Conservation (phyloP, 257 asterid species). For the Osmanthus fragrans region DNA sequence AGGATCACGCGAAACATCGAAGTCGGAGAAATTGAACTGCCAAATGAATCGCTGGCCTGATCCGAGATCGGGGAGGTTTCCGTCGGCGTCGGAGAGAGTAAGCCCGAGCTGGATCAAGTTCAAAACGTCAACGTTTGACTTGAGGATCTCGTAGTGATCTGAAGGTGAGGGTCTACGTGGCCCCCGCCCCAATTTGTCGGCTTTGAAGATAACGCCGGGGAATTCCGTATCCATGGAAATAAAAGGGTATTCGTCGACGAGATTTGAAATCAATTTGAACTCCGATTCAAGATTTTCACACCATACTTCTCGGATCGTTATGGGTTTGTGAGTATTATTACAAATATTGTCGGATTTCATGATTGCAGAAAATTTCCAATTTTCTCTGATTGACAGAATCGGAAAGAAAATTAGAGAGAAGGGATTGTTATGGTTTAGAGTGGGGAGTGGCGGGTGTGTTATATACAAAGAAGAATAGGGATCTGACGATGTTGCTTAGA, state of each 20-base stretch:
- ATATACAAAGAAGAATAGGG: constrained; percentile 2
- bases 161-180: constrained; percentile 36
- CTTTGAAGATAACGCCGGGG: constrained; percentile 67
- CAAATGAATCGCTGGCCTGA: constrained; percentile 52
- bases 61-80: constrained; percentile 66
- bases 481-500: constrained; percentile 18
- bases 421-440: not conserved
- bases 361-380: not conserved
- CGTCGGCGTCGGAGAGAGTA: constrained; percentile 65
- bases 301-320: constrained; percentile 52
- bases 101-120: constrained; percentile 70
- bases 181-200: not conserved
- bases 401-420: not conserved
- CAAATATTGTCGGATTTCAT: constrained; percentile 17
- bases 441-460: not conserved
- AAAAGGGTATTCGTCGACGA: constrained; percentile 42
- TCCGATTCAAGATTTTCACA: constrained; percentile 43
- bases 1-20: constrained; percentile 43
- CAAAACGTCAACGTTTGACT: constrained; percentile 73
- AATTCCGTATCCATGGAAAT: constrained; percentile 65
- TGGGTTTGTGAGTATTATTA: constrained; percentile 12
- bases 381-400: not conserved
- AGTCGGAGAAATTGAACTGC: constrained; percentile 60
- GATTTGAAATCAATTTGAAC: constrained; percentile 39
- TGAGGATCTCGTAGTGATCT: constrained; percentile 56